These are phyloP conservation scores for Corniculantispora saksenae DNA, from an alignment of 2,329 filamentous ascomycete species.

Conservation along the genomic window DNA sequence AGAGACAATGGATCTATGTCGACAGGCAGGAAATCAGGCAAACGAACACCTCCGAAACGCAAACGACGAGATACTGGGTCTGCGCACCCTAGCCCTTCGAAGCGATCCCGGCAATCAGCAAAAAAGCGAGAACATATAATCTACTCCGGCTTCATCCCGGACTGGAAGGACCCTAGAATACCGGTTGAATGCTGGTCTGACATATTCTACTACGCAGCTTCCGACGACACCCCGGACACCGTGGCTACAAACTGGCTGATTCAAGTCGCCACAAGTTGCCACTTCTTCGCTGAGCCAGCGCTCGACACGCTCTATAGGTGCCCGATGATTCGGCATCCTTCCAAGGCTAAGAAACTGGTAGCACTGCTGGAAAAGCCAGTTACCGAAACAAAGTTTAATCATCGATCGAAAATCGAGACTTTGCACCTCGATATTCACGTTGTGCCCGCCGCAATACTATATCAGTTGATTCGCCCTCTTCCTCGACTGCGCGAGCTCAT, in stretches of 20 bases:
- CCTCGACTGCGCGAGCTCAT: slow-evolving; percentile 70
- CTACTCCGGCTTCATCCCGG: slow-evolving; percentile 41
- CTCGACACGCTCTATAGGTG: slow-evolving; percentile 70
- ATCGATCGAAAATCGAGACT: slow-evolving; percentile 69
- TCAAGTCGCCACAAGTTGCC: slow-evolving; percentile 62
- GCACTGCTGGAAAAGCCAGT: slow-evolving; percentile 57
- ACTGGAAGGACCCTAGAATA: slow-evolving; percentile 56
- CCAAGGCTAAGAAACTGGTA: slow-evolving; percentile 47
- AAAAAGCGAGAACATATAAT: neutral
- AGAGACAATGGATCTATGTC: neutral
- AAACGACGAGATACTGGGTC: neutral
- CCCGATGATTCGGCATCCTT: slow-evolving; percentile 59
- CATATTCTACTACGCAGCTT: slow-evolving; percentile 69
- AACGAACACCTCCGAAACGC: neutral
- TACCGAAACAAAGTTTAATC: slow-evolving; percentile 57
- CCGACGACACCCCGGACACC: slow-evolving; percentile 42
- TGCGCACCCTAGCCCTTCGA: neutral
- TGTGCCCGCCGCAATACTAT: slow-evolving; percentile 41
- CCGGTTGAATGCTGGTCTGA: slow-evolving; percentile 69
- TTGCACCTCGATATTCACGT: slow-evolving; percentile 73
- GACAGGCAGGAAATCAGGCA: neutral
- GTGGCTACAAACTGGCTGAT: slow-evolving; percentile 64
- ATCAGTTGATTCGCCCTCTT: slow-evolving; percentile 62
- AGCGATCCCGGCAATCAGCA: neutral
- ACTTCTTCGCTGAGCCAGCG: slow-evolving; percentile 69